phyloP scores from a whole-genome alignment of 2,329 filamentous ascomycete species.

The Grosmannia clavigera region DNA sequence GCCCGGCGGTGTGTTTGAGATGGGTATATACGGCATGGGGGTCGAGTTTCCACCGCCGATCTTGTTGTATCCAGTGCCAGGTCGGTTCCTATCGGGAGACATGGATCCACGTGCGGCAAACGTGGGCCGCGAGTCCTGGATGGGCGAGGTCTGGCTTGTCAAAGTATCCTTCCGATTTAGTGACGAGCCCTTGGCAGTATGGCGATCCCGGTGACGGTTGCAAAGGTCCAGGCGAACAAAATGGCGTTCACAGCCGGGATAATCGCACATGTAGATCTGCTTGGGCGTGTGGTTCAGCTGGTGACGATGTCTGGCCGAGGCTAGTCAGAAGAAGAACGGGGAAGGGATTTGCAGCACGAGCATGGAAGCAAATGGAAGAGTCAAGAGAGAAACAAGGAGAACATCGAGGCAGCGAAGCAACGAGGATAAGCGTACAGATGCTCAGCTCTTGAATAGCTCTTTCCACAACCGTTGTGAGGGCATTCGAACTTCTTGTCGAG shows the following conservation, averaged over 20 bases:
- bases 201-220: slow-evolving; percentile 69
- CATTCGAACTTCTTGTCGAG: slow-evolving; percentile 77
- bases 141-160: slow-evolving; percentile 36
- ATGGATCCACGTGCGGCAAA: slow-evolving; percentile 28
- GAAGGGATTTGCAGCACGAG: neutral
- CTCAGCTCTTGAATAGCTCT: slow-evolving; percentile 92
- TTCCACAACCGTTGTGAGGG: slow-evolving; percentile 75
- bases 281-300: slow-evolving; percentile 94
- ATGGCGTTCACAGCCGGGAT: slow-evolving; percentile 75
- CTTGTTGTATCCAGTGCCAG: slow-evolving; percentile 28
- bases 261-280: slow-evolving; percentile 88
- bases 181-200: slow-evolving; percentile 67
- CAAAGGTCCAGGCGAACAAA: slow-evolving; percentile 93
- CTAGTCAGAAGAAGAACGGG: neutral
- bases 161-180: slow-evolving; percentile 62
- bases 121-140: slow-evolving; percentile 26
- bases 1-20: slow-evolving; percentile 29
- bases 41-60: slow-evolving; percentile 20
- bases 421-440: slow-evolving; percentile 55
- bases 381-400: neutral
- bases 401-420: neutral
- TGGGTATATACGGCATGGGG: slow-evolving; percentile 29
- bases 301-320: slow-evolving; percentile 58
- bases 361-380: neutral
- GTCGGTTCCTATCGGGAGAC: slow-evolving; percentile 35